phyloP scores from a whole-genome alignment of 2,329 filamentous ascomycete genomes.

The Knoxdaviesia capensis region DNA sequence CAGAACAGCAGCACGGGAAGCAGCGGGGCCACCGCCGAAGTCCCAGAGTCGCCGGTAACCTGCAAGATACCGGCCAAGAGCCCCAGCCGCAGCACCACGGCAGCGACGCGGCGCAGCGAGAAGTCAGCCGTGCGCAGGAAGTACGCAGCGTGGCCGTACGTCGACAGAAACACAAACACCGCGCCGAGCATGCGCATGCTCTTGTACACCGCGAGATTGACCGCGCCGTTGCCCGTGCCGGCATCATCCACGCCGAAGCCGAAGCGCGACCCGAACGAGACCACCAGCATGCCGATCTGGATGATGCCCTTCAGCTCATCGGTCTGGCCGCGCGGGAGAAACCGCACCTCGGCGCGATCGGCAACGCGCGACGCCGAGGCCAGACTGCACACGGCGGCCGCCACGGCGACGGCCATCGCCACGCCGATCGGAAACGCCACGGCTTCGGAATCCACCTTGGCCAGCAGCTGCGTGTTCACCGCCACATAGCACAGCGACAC shows the following conservation, averaged over 20 bases:
- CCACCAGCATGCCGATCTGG: constrained; percentile 31
- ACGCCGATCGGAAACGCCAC: too few relatives aligned
- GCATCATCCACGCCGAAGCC: too few relatives aligned
- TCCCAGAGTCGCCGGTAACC: constrained; percentile 30
- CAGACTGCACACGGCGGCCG: background rate
- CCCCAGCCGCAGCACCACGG: constrained; percentile 36
- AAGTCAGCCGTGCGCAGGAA: constrained; percentile 36
- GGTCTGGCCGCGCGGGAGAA: constrained; percentile 31
- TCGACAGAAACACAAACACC: constrained; percentile 40
- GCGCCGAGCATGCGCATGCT: constrained; percentile 31
- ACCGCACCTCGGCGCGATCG: constrained; percentile 6
- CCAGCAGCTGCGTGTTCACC: constrained; percentile 3
- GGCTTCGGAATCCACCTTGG: constrained; percentile 1
- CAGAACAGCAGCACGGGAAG: constrained; percentile 38
- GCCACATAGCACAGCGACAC: constrained; percentile 2
- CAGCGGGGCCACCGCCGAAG: constrained; percentile 33
- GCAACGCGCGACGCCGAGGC: background rate
- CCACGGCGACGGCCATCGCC: too few relatives aligned
- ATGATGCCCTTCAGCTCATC: constrained; percentile 50
- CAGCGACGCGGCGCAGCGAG: constrained; percentile 28
- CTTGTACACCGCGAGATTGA: constrained; percentile 30
- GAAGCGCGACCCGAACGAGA: constrained; percentile 24
- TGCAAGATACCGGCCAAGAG: constrained; percentile 29
- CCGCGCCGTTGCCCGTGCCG: constrained; percentile 11
- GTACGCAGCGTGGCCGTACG: constrained; percentile 39